phyloP scores from a whole-genome alignment of 345 rosid genomes.

The Alliaria petiolata region DNA sequence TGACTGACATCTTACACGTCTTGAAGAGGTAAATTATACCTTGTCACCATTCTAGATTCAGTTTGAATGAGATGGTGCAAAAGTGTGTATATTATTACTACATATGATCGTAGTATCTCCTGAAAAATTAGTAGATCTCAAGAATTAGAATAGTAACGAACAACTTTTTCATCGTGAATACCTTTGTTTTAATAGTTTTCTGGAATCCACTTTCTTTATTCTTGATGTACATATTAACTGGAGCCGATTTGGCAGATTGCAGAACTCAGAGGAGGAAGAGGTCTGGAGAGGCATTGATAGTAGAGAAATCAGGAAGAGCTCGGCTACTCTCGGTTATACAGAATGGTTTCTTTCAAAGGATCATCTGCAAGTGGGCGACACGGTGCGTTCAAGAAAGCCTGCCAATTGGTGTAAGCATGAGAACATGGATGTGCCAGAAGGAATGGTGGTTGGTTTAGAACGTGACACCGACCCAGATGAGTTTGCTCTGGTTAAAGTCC shows the following conservation, averaged over 20 bases:
- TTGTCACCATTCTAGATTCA: not conserved
- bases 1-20: slow-evolving; percentile 64
- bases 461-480: slow-evolving; percentile 45
- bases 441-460: slow-evolving; percentile 74
- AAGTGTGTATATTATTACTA: not conserved
- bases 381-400: slow-evolving; percentile 85
- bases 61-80: not conserved
- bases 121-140: not conserved
- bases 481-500: slow-evolving; percentile 80
- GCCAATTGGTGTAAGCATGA: slow-evolving; percentile 50
- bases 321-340: slow-evolving; percentile 48
- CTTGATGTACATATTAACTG: not conserved
- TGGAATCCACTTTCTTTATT: not conserved
- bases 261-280: slow-evolving; percentile 46
- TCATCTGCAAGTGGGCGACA: slow-evolving; percentile 63
- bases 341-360: slow-evolving; percentile 87
- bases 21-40: slow-evolving; percentile 54
- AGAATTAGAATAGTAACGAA: not conserved
- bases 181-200: not conserved
- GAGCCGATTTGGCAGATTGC: slow-evolving; percentile 51
- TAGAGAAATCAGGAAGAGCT: slow-evolving; percentile 37
- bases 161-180: not conserved
- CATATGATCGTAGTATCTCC: not conserved
- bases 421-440: slow-evolving; percentile 85
- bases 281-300: slow-evolving; percentile 47